Evolutionary conservation across 257 asterid genomes (phyloP).

Genomic region (Asclepias syriaca): DNA sequence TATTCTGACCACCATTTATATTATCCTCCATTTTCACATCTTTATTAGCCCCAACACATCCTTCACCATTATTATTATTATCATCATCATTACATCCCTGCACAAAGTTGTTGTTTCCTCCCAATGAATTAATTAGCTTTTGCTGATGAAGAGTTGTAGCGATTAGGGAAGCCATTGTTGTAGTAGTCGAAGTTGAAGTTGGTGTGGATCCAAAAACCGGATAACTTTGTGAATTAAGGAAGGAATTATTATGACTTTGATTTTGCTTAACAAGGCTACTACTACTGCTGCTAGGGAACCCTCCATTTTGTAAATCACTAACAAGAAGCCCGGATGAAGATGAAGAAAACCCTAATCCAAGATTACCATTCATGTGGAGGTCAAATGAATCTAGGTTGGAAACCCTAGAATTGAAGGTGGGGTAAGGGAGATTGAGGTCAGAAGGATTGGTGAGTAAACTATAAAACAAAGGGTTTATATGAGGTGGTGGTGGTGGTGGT

Average conservation of each 20-base stretch:
- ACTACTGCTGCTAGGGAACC: constrained; percentile 1
- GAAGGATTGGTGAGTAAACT: constrained; percentile 24
- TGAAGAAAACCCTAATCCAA: constrained; percentile 39
- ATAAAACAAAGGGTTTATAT: constrained; percentile 33
- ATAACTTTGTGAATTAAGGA: constrained; percentile 28
- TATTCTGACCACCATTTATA: constrained; percentile 9
- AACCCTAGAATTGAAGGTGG: constrained; percentile 28
- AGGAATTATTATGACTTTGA: constrained; percentile 24
- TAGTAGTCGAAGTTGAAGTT: constrained; percentile 7
- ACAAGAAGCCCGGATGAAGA: constrained; percentile 22
- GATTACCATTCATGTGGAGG: constrained; percentile 14
- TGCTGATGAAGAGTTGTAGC: constrained; percentile 36
- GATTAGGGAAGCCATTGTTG: constrained; percentile 39
- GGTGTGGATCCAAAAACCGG: constrained; percentile 22
- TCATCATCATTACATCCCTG: not conserved
- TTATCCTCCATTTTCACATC: constrained; percentile 33
- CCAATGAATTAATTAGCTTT: constrained; percentile 6
- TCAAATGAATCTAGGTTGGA: constrained; percentile 15
- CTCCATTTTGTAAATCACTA: constrained; percentile 8
- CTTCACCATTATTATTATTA: not conserved
- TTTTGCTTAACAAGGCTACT: constrained; percentile 18
- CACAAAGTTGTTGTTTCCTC: too few species aligned
- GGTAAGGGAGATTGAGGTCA: constrained; percentile 23
- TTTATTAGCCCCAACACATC: constrained; percentile 17
- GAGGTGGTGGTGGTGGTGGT: not conserved